Percentiles rank a stretch among this genome's conserved stretches.
Conservation (phyloP, 371 early-diverging fungal genomes). For the Rhizomucor miehei region DNA sequence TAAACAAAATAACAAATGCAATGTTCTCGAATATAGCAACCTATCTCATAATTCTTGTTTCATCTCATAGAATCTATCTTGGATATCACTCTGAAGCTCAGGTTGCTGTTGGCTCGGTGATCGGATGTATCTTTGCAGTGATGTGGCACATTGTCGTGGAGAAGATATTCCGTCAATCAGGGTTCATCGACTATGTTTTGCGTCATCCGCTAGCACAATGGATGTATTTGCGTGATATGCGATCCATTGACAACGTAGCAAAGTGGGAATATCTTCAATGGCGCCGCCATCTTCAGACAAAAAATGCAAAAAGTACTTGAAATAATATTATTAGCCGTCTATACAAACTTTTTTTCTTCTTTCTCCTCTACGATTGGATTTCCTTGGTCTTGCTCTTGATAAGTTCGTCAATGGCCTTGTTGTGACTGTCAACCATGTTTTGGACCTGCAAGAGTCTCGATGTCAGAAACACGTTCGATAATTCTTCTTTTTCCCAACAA, state of each 20-base stretch:
- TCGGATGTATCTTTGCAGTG: slow-evolving; percentile 62
- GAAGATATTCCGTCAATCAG: slow-evolving; percentile 30
- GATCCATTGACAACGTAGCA: slow-evolving; percentile 48
- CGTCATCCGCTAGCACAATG: slow-evolving; percentile 35
- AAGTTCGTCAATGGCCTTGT: slow-evolving; percentile 66
- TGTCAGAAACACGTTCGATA: no score
- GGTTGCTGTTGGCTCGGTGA: slow-evolving; percentile 65
- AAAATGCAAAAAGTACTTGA: no score
- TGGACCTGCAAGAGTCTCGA: slow-evolving; percentile 53
- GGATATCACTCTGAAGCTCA: slow-evolving; percentile 80
- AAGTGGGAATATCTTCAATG: slow-evolving; percentile 62
- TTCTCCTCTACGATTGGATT: slow-evolving; percentile 55
- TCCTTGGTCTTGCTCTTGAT: slow-evolving; percentile 75
- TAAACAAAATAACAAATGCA: slow-evolving; percentile 20
- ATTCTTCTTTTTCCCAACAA: no score
- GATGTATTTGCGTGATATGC: slow-evolving; percentile 62
- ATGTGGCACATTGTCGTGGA: slow-evolving; percentile 57
- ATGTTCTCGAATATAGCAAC: no score
- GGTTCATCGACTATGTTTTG: slow-evolving; percentile 39
- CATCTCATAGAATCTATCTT: slow-evolving; percentile 69
- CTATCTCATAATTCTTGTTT: neutral
- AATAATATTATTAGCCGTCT: no score
- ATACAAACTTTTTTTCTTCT: no score
- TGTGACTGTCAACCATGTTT: slow-evolving; percentile 66
- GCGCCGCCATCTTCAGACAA: no score